phyloP scores from a whole-genome alignment of 2,329 filamentous ascomycete species.

The Curvularia lunata region DNA sequence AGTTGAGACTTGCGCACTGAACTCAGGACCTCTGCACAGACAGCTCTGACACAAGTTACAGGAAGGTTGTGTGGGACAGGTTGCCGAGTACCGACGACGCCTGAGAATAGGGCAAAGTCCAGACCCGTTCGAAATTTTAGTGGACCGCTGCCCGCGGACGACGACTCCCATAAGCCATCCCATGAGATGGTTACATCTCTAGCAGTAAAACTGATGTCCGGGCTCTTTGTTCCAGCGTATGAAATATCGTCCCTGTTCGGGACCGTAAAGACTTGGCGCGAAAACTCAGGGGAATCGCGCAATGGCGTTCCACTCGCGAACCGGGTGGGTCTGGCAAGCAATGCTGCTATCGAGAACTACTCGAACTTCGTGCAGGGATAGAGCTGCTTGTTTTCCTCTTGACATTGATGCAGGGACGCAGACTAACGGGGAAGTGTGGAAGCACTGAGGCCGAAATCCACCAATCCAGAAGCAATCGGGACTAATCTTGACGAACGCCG shows the following conservation, averaged over 20 bases:
- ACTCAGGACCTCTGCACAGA: background rate
- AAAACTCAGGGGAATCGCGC: background rate
- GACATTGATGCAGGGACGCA: background rate
- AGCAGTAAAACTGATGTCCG: background rate
- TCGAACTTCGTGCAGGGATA: background rate
- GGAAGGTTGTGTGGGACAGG: background rate
- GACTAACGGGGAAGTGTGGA: background rate
- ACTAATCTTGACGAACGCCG: slow-evolving; percentile 10
- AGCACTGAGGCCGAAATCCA: background rate
- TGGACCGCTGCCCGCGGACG: background rate
- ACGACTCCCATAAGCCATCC: background rate
- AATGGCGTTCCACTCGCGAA: background rate
- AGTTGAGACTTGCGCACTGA: background rate
- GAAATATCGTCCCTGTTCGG: background rate
- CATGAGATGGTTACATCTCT: background rate
- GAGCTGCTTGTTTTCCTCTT: background rate
- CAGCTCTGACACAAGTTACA: background rate
- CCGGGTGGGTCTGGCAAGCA: background rate
- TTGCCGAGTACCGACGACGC: background rate
- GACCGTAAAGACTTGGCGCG: background rate
- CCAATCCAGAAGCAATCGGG: background rate
- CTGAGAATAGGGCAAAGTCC: background rate
- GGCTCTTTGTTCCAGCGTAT: background rate
- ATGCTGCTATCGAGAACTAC: background rate
- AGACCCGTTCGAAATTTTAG: background rate